Percentiles rank a stretch among this genome's conserved stretches.
Conservation (phyloP, 2,329 filamentous ascomycete species). For the Pseudonectria foliicola region DNA sequence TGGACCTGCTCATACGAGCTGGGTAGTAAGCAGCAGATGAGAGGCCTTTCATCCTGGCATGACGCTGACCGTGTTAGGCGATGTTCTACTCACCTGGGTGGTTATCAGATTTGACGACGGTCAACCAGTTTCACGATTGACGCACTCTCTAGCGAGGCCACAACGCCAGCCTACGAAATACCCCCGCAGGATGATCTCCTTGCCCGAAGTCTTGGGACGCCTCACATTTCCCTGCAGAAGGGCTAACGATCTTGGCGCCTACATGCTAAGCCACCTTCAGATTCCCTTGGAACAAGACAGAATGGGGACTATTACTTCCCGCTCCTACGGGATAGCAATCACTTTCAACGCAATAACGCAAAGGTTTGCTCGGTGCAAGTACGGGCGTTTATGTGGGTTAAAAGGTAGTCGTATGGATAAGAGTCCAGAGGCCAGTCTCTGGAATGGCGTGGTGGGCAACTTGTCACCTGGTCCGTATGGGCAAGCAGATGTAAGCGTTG, state of each 20-base stretch:
- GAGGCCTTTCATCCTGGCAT: background rate
- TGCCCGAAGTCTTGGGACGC: background rate
- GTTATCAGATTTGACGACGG: conserved; percentile 10
- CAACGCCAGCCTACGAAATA: background rate
- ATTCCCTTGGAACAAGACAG: conserved; percentile 1
- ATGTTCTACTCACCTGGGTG: conserved; percentile 2
- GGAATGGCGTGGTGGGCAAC: too few species aligned
- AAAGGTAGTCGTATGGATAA: too few species aligned
- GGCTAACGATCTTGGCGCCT: conserved; percentile 11
- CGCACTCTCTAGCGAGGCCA: conserved; percentile 8
- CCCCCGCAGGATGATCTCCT: too few species aligned
- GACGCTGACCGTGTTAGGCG: conserved; percentile 3
- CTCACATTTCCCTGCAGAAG: conserved; percentile 5
- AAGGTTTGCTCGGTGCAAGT: conserved; percentile 9
- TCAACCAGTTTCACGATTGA: conserved; percentile 2
- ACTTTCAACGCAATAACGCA: conserved; percentile 14
- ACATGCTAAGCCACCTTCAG: conserved; percentile 9
- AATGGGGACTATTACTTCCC: too few species aligned
- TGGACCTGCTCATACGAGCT: conserved; percentile 3
- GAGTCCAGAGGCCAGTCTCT: too few species aligned
- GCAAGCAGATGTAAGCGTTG: too few species aligned
- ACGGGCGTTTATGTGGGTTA: conserved; percentile 3
- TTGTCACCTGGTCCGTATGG: too few species aligned
- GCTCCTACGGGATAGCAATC: too few species aligned
- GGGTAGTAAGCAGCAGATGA: conserved; percentile 1